Evolutionary conservation across 1,284 basidiomycete species (phyloP).

Genomic region (Boletellus sp.): DNA sequence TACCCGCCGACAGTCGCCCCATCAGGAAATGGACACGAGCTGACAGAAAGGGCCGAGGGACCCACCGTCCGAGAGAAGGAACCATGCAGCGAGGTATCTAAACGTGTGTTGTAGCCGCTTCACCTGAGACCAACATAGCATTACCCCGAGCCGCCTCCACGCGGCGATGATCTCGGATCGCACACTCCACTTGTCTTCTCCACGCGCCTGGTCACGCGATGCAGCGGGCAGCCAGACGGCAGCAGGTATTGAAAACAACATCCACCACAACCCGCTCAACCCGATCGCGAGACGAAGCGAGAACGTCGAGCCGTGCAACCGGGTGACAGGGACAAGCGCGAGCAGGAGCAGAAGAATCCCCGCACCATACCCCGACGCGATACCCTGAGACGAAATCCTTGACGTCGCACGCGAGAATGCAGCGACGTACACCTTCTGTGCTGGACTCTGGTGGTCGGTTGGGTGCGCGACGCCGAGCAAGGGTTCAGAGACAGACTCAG

Average conservation of each 20-base stretch:
- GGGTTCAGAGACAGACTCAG: constrained; percentile 18
- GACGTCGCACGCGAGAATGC: constrained; percentile 70
- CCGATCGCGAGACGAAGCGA: constrained; percentile 77
- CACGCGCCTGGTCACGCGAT: neutral
- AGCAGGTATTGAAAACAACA: constrained; percentile 71
- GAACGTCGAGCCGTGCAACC: constrained; percentile 66
- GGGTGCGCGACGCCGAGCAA: constrained; percentile 27
- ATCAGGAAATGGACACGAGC: neutral
- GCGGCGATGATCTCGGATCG: constrained; percentile 53
- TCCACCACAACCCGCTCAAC: constrained; percentile 83
- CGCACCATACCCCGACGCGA: constrained; percentile 78
- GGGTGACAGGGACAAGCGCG: constrained; percentile 70
- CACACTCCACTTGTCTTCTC: constrained; percentile 41
- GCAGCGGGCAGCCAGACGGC: constrained; percentile 62
- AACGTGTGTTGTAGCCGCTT: constrained; percentile 79
- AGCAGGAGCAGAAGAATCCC: constrained; percentile 71
- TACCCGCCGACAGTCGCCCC: constrained; percentile 24
- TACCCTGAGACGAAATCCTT: constrained; percentile 77
- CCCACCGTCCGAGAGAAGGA: constrained; percentile 84
- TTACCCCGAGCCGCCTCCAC: constrained; percentile 64
- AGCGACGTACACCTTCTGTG: constrained; percentile 40
- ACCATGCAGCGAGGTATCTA: constrained; percentile 85
- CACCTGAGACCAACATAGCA: constrained; percentile 70
- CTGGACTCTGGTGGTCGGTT: constrained; percentile 2
- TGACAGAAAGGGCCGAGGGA: neutral